phyloP scores from a whole-genome alignment of 2,329 filamentous ascomycete species.

The Colletotrichum agaves region DNA sequence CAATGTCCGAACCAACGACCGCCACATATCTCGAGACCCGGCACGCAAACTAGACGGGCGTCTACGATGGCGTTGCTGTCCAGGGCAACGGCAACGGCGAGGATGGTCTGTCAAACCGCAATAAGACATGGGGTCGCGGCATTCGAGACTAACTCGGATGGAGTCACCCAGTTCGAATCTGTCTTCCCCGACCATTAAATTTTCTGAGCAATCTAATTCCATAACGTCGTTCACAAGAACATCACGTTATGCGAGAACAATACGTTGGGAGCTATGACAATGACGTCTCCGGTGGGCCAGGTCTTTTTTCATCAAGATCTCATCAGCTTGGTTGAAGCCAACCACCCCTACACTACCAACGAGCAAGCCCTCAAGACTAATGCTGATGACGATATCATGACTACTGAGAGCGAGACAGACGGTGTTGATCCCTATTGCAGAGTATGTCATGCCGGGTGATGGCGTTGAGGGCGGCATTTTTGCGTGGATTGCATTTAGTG shows the following conservation, averaged over 20 bases:
- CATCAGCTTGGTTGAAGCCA: slow-evolving; percentile 53
- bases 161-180: slow-evolving; percentile 50
- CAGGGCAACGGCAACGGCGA: slow-evolving; percentile 17
- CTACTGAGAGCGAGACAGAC: not conserved
- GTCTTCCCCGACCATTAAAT: slow-evolving; percentile 57
- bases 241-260: not conserved
- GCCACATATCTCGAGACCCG: slow-evolving; percentile 38
- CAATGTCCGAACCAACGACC: slow-evolving; percentile 35
- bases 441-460: not conserved
- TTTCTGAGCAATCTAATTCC: slow-evolving; percentile 59
- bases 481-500: not conserved
- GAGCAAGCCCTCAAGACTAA: slow-evolving; percentile 53
- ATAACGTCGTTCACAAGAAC: slow-evolving; percentile 41
- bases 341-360: slow-evolving; percentile 59
- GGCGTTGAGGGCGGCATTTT: not conserved
- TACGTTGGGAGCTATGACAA: slow-evolving; percentile 22
- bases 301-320: slow-evolving; percentile 12
- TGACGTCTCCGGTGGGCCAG: slow-evolving; percentile 44
- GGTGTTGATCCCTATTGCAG: not conserved
- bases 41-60: slow-evolving; percentile 50
- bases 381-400: not conserved
- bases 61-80: slow-evolving; percentile 48
- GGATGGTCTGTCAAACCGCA: not conserved
- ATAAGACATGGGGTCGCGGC: not conserved
- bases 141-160: slow-evolving; percentile 37